Percentiles rank a stretch among this genome's conserved stretches.
Conservation (phyloP, 805 yeast genomes). For the Saccharomycopsis javanensis region DNA sequence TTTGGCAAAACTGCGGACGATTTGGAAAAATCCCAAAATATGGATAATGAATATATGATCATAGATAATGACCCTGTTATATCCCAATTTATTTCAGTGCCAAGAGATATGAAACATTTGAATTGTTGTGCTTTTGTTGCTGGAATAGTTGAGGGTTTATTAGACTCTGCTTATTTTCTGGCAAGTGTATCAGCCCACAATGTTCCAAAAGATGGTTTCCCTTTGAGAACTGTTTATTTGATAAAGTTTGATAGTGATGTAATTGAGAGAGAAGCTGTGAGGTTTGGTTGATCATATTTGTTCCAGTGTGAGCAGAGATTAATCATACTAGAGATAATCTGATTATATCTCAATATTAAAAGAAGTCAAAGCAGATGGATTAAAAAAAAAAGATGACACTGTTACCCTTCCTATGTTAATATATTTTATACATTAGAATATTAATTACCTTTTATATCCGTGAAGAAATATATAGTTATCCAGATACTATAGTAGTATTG, state of each 20-base stretch:
- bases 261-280: constrained; percentile 41
- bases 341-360: too few relatives aligned
- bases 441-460: too few relatives aligned
- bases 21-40: constrained; percentile 60
- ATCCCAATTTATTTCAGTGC: constrained; percentile 65
- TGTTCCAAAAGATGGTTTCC: constrained; percentile 48
- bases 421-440: too few relatives aligned
- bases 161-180: constrained; percentile 62
- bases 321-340: not conserved
- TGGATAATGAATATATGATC: constrained; percentile 57
- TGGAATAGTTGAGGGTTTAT: constrained; percentile 74
- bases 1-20: constrained; percentile 71
- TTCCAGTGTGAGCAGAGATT: not conserved
- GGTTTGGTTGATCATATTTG: constrained; percentile 26
- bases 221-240: constrained; percentile 64
- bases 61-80: constrained; percentile 66
- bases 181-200: constrained; percentile 80
- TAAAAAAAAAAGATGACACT: too few relatives aligned
- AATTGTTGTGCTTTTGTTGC: constrained; percentile 80
- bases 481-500: too few relatives aligned
- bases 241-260: constrained; percentile 58
- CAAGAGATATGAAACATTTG: constrained; percentile 66
- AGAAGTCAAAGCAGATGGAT: too few relatives aligned
- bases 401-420: too few relatives aligned
- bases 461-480: too few relatives aligned